Percentiles rank a stretch among this genome's conserved stretches.
Evolutionary conservation across 345 rosid genomes (phyloP).

Genomic region (Ceriops zippeliana): DNA sequence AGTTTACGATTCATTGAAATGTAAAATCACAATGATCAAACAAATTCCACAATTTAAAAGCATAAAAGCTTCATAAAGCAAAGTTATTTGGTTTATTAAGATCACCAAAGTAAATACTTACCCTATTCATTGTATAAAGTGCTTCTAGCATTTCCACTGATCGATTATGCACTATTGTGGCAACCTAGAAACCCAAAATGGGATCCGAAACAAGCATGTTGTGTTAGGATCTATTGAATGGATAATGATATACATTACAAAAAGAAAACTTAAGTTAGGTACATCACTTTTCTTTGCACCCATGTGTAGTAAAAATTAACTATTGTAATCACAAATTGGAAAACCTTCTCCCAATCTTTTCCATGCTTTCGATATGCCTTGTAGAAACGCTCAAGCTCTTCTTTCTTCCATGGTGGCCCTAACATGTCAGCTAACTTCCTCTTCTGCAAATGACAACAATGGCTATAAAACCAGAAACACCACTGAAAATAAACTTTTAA

Average conservation of each 20-base stretch:
- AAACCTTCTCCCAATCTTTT: slow-evolving; percentile 86
- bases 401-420: slow-evolving; percentile 88
- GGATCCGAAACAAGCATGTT: slow-evolving; percentile 7
- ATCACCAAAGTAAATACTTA: slow-evolving; percentile 19
- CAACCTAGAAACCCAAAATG: slow-evolving; percentile 53
- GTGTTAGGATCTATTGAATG: background rate
- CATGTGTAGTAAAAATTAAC: background rate
- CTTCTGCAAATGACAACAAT: slow-evolving; percentile 40
- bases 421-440: slow-evolving; percentile 75
- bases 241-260: background rate
- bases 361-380: slow-evolving; percentile 81
- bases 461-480: background rate
- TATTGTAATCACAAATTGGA: slow-evolving; percentile 9
- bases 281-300: background rate
- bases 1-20: background rate
- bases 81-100: background rate
- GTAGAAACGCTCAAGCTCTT: slow-evolving; percentile 85
- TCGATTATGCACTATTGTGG: slow-evolving; percentile 59
- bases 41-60: background rate
- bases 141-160: slow-evolving; percentile 89
- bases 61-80: background rate
- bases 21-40: background rate
- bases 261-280: background rate
- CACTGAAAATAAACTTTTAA: background rate
- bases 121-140: slow-evolving; percentile 79